Conservation (phyloP, 345 rosid genomes). For the Melaleuca quinquenervia region DNA sequence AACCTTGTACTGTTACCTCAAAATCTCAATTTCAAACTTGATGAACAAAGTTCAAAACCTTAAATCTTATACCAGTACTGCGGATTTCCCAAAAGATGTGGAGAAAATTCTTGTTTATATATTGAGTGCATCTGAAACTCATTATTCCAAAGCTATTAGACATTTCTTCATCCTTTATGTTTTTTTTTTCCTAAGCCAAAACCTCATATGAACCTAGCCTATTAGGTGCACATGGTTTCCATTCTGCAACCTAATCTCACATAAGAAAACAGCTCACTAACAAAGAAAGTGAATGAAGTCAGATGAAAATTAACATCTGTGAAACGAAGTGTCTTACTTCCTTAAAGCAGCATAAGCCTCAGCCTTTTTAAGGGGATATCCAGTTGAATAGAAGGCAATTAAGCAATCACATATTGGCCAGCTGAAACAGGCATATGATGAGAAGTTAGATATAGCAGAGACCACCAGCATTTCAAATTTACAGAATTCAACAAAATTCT, state of each 20-base stretch:
- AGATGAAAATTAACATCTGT: neutral
- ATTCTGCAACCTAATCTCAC: neutral
- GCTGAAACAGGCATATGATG: constrained; percentile 33
- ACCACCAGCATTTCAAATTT: neutral
- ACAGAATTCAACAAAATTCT: neutral
- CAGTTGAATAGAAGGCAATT: constrained; percentile 90
- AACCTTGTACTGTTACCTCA: neutral
- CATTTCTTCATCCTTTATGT: neutral
- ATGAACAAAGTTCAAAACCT: neutral
- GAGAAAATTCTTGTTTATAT: neutral
- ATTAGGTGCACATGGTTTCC: neutral
- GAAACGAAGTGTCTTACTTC: constrained; percentile 45
- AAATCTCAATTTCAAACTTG: neutral
- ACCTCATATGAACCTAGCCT: neutral
- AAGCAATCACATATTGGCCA: constrained; percentile 98
- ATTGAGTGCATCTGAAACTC: neutral
- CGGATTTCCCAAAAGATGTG: neutral
- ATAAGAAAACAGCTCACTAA: neutral
- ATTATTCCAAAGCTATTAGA: neutral
- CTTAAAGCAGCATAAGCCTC: constrained; percentile 80
- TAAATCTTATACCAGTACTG: neutral
- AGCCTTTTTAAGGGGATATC: constrained; percentile 83
- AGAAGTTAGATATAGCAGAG: neutral
- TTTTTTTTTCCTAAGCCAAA: neutral
- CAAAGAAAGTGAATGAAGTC: neutral